Evolutionary conservation across 2,329 filamentous ascomycete species (phyloP).

Genomic region (Eutypa lata): DNA sequence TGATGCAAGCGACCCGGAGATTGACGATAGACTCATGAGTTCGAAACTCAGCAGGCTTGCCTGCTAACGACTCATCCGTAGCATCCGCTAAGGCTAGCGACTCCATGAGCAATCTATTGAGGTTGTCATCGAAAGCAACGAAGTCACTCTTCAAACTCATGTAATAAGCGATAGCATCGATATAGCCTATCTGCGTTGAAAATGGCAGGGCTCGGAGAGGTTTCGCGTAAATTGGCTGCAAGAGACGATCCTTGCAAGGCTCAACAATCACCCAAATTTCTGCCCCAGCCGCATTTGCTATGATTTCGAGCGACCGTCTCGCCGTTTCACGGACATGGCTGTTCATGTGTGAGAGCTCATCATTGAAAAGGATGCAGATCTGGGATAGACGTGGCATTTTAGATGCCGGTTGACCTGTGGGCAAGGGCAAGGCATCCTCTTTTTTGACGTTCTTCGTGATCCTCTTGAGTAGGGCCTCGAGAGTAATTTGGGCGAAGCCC

Average conservation of each 20-base stretch:
- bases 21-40: slow-evolving; percentile 95
- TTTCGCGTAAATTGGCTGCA: slow-evolving; percentile 94
- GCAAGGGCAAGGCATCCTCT: slow-evolving; percentile 60
- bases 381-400: slow-evolving; percentile 63
- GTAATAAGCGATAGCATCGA: slow-evolving; percentile 95
- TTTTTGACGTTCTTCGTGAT: slow-evolving; percentile 79
- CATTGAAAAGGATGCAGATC: slow-evolving; percentile 81
- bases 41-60: slow-evolving; percentile 90
- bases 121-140: slow-evolving; percentile 84
- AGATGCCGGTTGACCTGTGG: slow-evolving; percentile 39
- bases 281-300: slow-evolving; percentile 73
- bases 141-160: slow-evolving; percentile 86
- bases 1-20: slow-evolving; percentile 88
- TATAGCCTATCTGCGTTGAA: slow-evolving; percentile 93
- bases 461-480: slow-evolving; percentile 73
- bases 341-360: slow-evolving; percentile 93
- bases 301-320: slow-evolving; percentile 73
- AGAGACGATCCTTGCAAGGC: slow-evolving; percentile 83
- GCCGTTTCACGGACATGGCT: slow-evolving; percentile 88
- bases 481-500: slow-evolving; percentile 74
- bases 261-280: slow-evolving; percentile 85
- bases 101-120: slow-evolving; percentile 89
- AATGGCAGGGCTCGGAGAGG: slow-evolving; percentile 91
- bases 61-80: slow-evolving; percentile 84
- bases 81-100: slow-evolving; percentile 91